phyloP scores from a whole-genome alignment of 192 early-diverging fungal species.

The Coemansia sp. region DNA sequence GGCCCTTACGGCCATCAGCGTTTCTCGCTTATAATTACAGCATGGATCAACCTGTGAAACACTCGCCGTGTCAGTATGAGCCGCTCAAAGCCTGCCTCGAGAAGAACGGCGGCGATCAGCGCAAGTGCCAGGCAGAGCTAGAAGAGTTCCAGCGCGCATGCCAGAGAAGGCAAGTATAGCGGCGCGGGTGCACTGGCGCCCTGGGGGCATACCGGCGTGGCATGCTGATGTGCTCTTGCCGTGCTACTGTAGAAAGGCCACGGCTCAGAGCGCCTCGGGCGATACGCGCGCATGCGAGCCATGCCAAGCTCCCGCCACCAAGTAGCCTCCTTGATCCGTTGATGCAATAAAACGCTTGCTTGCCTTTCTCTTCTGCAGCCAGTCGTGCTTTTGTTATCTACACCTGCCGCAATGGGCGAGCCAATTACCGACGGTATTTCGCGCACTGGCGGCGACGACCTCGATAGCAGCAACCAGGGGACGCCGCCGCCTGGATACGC shows the following conservation, averaged over 20 bases:
- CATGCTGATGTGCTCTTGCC: too few relatives aligned
- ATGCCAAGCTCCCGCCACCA: too few relatives aligned
- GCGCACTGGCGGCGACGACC: conserved; percentile 13
- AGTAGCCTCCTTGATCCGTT: too few relatives aligned
- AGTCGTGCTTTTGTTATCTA: too few relatives aligned
- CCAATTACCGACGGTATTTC: conserved; percentile 50
- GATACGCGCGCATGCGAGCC: too few relatives aligned
- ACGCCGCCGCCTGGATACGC: conserved; percentile 47
- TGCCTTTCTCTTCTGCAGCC: too few relatives aligned
- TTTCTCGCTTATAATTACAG: too few relatives aligned
- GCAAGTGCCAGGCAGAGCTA: conserved; percentile 60
- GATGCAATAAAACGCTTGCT: too few relatives aligned
- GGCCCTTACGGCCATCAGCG: too few relatives aligned
- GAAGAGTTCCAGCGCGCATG: conserved; percentile 56
- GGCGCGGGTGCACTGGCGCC: background rate
- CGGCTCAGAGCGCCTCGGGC: too few relatives aligned
- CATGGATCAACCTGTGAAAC: too few relatives aligned
- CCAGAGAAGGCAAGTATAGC: conserved; percentile 36
- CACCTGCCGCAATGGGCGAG: conserved; percentile 35
- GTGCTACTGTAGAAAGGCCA: too few relatives aligned
- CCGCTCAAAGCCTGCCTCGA: conserved; percentile 56
- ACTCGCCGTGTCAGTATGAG: conserved; percentile 51
- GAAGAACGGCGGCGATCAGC: conserved; percentile 52
- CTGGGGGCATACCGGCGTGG: background rate
- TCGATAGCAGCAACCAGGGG: conserved; percentile 13